A percentile compares a stretch with the other conserved stretches of the same genome.
Conservation (phyloP, 768 basidiomycete genomes). For the Leccinum ochraceum region DNA sequence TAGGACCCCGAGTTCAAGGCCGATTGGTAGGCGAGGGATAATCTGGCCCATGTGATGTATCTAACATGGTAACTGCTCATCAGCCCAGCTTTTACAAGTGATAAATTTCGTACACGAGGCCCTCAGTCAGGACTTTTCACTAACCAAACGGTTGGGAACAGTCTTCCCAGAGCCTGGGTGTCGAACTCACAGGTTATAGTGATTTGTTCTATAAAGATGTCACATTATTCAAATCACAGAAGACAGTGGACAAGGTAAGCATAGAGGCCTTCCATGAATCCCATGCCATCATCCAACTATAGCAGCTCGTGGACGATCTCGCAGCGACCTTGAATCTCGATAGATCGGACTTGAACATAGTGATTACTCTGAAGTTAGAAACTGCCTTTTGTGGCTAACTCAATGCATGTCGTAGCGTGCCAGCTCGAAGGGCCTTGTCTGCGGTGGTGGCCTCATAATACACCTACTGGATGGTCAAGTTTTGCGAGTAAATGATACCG, state of each 20-base stretch:
- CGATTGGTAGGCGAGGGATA: constrained; percentile 39
- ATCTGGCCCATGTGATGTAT: neutral
- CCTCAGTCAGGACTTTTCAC: constrained; percentile 49
- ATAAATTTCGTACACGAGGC: constrained; percentile 73
- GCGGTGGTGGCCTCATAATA: constrained; percentile 63
- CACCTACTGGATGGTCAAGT: constrained; percentile 55
- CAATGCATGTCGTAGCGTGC: constrained; percentile 62
- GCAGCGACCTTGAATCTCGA: constrained; percentile 78
- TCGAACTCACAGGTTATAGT: constrained; percentile 38
- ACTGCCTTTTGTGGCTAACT: constrained; percentile 11
- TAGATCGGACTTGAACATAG: constrained; percentile 80
- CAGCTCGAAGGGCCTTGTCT: constrained; percentile 85
- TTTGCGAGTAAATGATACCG: constrained; percentile 53
- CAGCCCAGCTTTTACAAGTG: constrained; percentile 71
- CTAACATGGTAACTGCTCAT: neutral
- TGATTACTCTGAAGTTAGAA: constrained; percentile 27
- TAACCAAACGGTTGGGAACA: constrained; percentile 62
- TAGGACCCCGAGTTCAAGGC: constrained; percentile 38
- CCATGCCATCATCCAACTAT: constrained; percentile 1
- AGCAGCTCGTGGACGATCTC: constrained; percentile 86
- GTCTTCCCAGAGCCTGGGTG: constrained; percentile 10
- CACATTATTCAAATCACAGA: constrained; percentile 71
- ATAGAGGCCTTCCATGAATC: neutral
- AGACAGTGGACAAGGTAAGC: constrained; percentile 73
- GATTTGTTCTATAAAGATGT: constrained; percentile 92